phyloP scores from a whole-genome alignment of 495 filamentous ascomycete species.

The Penicillium pancosmium region DNA sequence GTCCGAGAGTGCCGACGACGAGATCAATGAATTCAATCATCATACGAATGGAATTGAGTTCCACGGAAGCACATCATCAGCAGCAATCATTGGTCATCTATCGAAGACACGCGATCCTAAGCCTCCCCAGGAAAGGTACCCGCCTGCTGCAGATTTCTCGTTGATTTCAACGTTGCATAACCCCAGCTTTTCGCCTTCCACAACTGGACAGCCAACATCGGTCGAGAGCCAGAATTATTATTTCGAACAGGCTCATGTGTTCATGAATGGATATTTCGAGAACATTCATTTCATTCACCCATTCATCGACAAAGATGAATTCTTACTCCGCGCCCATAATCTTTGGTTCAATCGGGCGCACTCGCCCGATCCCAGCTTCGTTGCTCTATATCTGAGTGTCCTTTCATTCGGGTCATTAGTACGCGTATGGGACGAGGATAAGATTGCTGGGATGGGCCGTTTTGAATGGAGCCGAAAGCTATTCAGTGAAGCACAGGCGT shows the following conservation, averaged over 20 bases:
- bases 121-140: conserved; percentile 18
- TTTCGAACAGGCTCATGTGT: conserved; percentile 44
- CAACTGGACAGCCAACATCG: conserved; percentile 24
- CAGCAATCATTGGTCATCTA: conserved; percentile 37
- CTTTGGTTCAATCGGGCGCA: conserved; percentile 38
- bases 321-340: conserved; percentile 38
- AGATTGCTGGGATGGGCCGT: conserved; percentile 37
- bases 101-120: conserved; percentile 34
- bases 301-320: conserved; percentile 45
- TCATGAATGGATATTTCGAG: conserved; percentile 49
- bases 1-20: conserved; percentile 33
- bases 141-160: conserved; percentile 24
- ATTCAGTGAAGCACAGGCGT: conserved; percentile 43
- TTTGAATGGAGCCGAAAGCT: conserved; percentile 49
- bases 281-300: conserved; percentile 48
- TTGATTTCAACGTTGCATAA: conserved; percentile 45
- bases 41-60: conserved; percentile 47
- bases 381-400: conserved; percentile 44
- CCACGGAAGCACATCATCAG: conserved; percentile 44
- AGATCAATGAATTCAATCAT: conserved; percentile 42
- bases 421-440: conserved; percentile 43
- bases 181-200: conserved; percentile 40
- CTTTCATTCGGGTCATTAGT: conserved; percentile 43
- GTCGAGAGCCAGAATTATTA: conserved; percentile 41
- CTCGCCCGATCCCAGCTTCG: conserved; percentile 40